Conservation (phyloP, 176 grass and related monocot species). For the Oryza glumipatula region DNA sequence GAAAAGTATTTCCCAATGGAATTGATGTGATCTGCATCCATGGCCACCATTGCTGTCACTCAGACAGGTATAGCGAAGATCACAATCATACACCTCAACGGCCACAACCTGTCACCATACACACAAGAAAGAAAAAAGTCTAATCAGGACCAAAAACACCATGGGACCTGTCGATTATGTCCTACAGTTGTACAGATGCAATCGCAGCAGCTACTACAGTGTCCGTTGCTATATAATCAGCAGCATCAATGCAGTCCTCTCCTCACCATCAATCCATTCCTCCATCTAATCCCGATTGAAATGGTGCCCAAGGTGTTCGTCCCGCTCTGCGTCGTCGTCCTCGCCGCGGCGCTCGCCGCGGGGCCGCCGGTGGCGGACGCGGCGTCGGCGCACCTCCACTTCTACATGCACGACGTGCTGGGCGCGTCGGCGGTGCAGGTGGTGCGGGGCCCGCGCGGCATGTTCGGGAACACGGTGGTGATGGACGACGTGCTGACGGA, state of each 20-base stretch:
- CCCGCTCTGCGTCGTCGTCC: not conserved
- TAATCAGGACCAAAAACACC: not conserved
- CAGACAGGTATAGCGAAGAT: not conserved
- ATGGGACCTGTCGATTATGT: not conserved
- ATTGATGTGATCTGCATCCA: not conserved
- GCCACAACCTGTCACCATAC: not conserved
- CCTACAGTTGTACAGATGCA: not conserved
- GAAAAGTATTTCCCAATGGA: not conserved
- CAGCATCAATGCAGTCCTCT: not conserved
- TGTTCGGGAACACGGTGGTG: constrained; percentile 41
- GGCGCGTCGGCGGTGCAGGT: constrained; percentile 34
- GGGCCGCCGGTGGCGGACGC: not conserved
- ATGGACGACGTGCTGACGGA: constrained; percentile 55
- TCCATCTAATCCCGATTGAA: too few species aligned
- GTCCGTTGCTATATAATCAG: not conserved
- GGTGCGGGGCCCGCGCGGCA: not conserved
- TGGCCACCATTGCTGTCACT: not conserved
- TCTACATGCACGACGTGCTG: constrained; percentile 52
- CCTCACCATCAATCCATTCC: not conserved
- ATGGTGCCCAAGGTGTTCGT: not conserved
- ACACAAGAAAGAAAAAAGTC: not conserved
- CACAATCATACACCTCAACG: not conserved
- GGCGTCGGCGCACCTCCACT: constrained; percentile 37
- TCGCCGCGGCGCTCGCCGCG: not conserved
- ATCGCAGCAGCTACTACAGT: not conserved